Percentiles rank a stretch among this genome's conserved stretches.
Evolutionary conservation across 768 basidiomycete species (phyloP).

Genomic region (Lenzites betulinus): DNA sequence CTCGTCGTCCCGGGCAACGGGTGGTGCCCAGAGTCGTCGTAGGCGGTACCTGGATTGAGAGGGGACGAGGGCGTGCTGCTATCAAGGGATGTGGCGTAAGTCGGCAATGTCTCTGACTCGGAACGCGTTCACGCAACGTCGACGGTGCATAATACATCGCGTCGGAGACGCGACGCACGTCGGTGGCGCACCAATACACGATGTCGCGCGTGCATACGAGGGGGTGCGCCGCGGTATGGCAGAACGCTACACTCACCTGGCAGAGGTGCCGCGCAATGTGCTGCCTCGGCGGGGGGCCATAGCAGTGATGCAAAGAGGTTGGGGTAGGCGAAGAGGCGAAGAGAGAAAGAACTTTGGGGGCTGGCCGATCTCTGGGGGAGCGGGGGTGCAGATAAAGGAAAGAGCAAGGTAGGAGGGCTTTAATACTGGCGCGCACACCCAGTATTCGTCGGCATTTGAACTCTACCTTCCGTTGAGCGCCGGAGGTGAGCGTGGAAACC

Average conservation of each 20-base stretch:
- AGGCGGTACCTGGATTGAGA: background rate
- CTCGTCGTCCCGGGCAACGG: background rate
- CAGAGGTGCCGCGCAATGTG: background rate
- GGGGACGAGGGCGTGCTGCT: background rate
- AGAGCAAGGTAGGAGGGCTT: conserved; percentile 4
- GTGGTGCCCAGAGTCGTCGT: too few relatives aligned
- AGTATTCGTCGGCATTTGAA: conserved; percentile 14
- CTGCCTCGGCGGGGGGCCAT: conserved; percentile 9
- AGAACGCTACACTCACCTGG: conserved; percentile 19
- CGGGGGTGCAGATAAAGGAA: background rate
- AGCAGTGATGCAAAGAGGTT: background rate
- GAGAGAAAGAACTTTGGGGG: background rate
- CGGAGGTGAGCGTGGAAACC: conserved; percentile 6
- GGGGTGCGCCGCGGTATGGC: background rate
- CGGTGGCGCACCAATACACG: background rate
- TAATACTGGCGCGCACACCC: conserved; percentile 11
- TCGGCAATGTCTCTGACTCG: background rate
- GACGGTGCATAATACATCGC: background rate
- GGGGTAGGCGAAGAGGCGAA: background rate
- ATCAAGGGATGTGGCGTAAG: conserved; percentile 9
- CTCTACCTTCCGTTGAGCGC: conserved; percentile 1
- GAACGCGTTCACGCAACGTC: background rate
- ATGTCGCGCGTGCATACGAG: background rate
- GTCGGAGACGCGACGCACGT: background rate
- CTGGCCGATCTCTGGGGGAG: background rate